These are phyloP conservation scores for Globisporangium viniferum DNA, from an alignment of 352 stramenopile species.

Conservation along the genomic window DNA sequence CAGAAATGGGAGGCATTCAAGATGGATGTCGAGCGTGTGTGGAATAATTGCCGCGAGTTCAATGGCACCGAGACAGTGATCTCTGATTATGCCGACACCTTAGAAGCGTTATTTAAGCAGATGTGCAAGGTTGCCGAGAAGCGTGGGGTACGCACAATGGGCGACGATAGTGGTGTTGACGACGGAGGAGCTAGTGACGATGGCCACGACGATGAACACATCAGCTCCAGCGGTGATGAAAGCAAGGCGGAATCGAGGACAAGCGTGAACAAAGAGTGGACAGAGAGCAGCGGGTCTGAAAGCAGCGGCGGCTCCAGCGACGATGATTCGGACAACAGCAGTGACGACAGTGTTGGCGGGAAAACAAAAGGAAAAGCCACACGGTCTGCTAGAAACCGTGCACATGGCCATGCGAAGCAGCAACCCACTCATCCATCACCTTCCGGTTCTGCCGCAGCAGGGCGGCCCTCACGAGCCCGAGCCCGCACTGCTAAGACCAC, in stretches of 20 bases:
- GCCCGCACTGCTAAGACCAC: conserved; percentile 3
- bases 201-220: conserved; percentile 25
- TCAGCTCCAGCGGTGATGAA: conserved; percentile 36
- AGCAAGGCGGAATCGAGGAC: conserved; percentile 39
- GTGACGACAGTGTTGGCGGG: conserved; percentile 21
- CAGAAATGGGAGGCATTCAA: conserved; percentile 82
- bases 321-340: conserved; percentile 35
- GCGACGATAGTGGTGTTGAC: conserved; percentile 21
- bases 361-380: conserved; percentile 24
- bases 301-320: conserved; percentile 60
- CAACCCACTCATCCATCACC: conserved; percentile 16
- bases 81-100: conserved; percentile 66
- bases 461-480: conserved; percentile 13
- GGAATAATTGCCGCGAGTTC: conserved; percentile 81
- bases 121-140: conserved; percentile 62
- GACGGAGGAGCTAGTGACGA: conserved; percentile 4
- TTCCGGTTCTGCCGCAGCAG: conserved; percentile 1
- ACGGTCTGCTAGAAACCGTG: conserved; percentile 19
- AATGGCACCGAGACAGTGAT: conserved; percentile 77
- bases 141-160: conserved; percentile 48
- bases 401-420: conserved; percentile 18
- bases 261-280: conserved; percentile 63
- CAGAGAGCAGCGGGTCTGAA: conserved; percentile 58
- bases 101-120: conserved; percentile 59
- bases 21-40: conserved; percentile 74